phyloP scores from a whole-genome alignment of 129 eudicot species.

The Lactuca sativa region DNA sequence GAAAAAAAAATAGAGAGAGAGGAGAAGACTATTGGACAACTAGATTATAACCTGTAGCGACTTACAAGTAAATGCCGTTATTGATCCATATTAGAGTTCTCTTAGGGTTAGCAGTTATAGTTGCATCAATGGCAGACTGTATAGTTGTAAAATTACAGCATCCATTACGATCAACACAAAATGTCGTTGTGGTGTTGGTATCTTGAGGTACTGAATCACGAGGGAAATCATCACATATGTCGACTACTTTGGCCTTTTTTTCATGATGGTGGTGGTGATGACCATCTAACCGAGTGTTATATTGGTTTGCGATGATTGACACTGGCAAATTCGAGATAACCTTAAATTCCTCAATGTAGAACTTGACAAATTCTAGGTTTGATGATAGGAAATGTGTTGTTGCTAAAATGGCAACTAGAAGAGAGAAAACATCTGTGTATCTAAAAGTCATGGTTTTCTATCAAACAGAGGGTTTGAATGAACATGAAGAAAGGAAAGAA shows the following conservation, averaged over 20 bases:
- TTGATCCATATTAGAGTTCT: constrained; percentile 83
- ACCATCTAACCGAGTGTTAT: constrained; percentile 12
- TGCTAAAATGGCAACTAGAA: constrained; percentile 47
- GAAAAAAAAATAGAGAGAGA: not conserved
- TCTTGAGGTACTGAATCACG: constrained; percentile 67
- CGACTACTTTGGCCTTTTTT: constrained; percentile 22
- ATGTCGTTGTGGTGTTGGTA: constrained; percentile 58
- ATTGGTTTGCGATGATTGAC: constrained; percentile 9
- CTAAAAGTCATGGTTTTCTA: constrained; percentile 33
- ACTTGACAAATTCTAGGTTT: constrained; percentile 12
- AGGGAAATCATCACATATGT: constrained; percentile 77
- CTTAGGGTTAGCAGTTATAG: constrained; percentile 43
- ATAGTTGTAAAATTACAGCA: constrained; percentile 87
- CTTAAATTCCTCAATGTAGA: constrained; percentile 10
- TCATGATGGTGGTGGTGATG: constrained; percentile 33
- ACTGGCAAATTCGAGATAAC: constrained; percentile 13
- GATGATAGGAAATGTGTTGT: constrained; percentile 41
- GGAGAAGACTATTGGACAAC: not conserved
- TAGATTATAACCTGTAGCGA: not conserved
- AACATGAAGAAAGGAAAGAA: constrained; percentile 16
- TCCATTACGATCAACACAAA: constrained; percentile 84
- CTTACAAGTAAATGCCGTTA: constrained; percentile 80
- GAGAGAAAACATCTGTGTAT: constrained; percentile 28
- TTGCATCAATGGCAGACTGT: constrained; percentile 78
- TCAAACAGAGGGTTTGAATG: constrained; percentile 5